Base-by-base conservation (phyloP, 768 basidiomycete genomes). In the Mrakia blollopis region DNA sequence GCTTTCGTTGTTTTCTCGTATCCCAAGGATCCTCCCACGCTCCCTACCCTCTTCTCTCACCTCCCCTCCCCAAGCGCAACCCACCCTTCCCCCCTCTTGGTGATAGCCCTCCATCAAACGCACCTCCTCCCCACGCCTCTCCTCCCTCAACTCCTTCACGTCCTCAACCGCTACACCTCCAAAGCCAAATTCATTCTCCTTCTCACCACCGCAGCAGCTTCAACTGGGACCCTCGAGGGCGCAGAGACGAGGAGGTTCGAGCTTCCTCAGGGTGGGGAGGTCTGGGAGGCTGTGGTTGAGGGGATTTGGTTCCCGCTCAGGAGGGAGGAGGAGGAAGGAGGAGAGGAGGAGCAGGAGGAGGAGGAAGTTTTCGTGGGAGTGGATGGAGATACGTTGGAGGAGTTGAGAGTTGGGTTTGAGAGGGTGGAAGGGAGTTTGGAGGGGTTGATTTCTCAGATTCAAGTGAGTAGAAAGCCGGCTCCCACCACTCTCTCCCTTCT, bases 381-480 rank as follows among this genome's bases (percentile, higher is more conserved):
- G 16, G 76, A 73, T 25, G 72, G 76, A 0, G 47, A 54, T 16
- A 73, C 72, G n/a, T 50, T 77, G 23, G 76, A 77, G 44, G 76
- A 77, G 60, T 63, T 77, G n/a, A 72, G 76, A 52, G 50, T 67
- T 16, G 65, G 54, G 30, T 77, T 63, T n/a, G 72, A 73, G 18
- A 62, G 72, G 41, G 62, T 72, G 54, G 44, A 63, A 0, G 70
- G 71, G 4, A 63, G 60, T 35, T 35, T 77, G 13, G 76, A 77
- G 54, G 32, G 41, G 18, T 50, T 73, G 39, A 67, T 73, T 18
- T 57, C 72, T 8, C 35, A 41, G 28, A 39, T 72, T 1, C 72
- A 72, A 32, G 72, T 72, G 13, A 37, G 52, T 60, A 25, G 8
- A 9, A 10, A n/a, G 41, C 6, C 7, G 10, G 6, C 47, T 2